Evolutionary conservation across 2,329 filamentous ascomycete genomes (phyloP), one percentile per base, ranked within the genome.

Genomic region (Thelonectria blattea): DNA sequence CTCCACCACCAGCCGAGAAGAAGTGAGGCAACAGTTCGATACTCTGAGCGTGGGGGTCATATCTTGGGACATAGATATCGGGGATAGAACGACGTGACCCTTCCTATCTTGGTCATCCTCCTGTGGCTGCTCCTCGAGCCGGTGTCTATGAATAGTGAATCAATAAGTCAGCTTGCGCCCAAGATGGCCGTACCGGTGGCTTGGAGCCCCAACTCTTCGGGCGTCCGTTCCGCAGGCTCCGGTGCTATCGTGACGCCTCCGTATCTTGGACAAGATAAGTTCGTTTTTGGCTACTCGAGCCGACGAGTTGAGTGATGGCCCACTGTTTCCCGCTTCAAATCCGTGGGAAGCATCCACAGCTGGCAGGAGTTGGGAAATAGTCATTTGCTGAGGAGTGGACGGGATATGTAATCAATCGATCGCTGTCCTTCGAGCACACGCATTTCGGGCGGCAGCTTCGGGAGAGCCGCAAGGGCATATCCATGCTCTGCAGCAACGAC

Each of bases 1-100:
- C 82, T 24, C 79, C 83, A n/a, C 80, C 82, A 10, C 77, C 85
- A 2, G 76, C 81, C 55, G 80, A 87, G 75, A 79, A 82, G 75
- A 78, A 83, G 71, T 60, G 43, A 60, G 42, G n/a, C 17, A 37
- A 24, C 18, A 37, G n/a, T 9, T 27, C 42, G 20, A 42, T 17
- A n/a, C 11, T 17, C 2, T 17, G 45, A 20, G 50, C 32, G 20
- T 41, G 24, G 5, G 15, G 43, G 5, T n/a, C 24, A 8, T 9
- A n/a, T 7, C 27, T 42, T 14, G 46, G 27, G 6, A 3, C 30
- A 34, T 52, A 47, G 43, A 42, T 42, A 48, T 52, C 17, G 46
- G 30, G 14, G 43, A 46, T 32, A 24, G 27, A 48, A 22, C 22
- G 42, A 18, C 22, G 22, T 56, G 14, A 22, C 24, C 54, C 47